A percentile compares a stretch with the other conserved stretches of the same genome.
phyloP scores from a whole-genome alignment of 805 yeast species.

The Candida ponderosae region DNA sequence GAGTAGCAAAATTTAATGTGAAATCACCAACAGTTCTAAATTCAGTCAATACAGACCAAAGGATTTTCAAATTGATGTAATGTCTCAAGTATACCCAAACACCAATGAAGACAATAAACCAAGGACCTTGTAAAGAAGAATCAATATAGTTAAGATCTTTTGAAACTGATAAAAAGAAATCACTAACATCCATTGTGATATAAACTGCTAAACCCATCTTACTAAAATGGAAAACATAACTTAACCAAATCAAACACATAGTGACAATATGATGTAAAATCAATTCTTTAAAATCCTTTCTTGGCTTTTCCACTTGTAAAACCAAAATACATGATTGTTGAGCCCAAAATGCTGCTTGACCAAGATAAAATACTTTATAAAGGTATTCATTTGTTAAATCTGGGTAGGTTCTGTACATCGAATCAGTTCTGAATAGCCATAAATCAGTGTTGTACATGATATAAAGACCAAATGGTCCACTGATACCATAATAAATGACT shows the following conservation, averaged over 20 bases:
- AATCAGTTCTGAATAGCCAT: conserved; percentile 83
- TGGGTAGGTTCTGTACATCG: conserved; percentile 77
- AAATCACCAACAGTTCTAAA: conserved; percentile 80
- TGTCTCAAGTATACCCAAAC: conserved; percentile 91
- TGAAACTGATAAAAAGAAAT: conserved; percentile 76
- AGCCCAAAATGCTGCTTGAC: conserved; percentile 96
- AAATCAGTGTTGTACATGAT: conserved; percentile 79
- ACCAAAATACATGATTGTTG: conserved; percentile 85
- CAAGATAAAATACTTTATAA: conserved; percentile 76
- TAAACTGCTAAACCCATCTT: conserved; percentile 91
- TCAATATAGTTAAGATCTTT: conserved; percentile 85
- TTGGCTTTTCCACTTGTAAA: conserved; percentile 85
- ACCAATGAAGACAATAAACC: conserved; percentile 58
- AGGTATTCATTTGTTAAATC: conserved; percentile 63
- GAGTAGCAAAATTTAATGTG: conserved; percentile 74
- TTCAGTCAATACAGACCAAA: conserved; percentile 82
- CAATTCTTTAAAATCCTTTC: conserved; percentile 88
- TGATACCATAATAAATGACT: conserved; percentile 66
- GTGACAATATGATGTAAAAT: conserved; percentile 93
- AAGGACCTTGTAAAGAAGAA: conserved; percentile 51
- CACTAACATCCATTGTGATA: conserved; percentile 94
- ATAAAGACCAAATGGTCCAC: conserved; percentile 84
- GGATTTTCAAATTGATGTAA: conserved; percentile 67
- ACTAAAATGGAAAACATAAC: conserved; percentile 92
- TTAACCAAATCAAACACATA: conserved; percentile 73